Base-by-base conservation (phyloP, 257 asterid genomes). In the Scutellaria barbata region DNA sequence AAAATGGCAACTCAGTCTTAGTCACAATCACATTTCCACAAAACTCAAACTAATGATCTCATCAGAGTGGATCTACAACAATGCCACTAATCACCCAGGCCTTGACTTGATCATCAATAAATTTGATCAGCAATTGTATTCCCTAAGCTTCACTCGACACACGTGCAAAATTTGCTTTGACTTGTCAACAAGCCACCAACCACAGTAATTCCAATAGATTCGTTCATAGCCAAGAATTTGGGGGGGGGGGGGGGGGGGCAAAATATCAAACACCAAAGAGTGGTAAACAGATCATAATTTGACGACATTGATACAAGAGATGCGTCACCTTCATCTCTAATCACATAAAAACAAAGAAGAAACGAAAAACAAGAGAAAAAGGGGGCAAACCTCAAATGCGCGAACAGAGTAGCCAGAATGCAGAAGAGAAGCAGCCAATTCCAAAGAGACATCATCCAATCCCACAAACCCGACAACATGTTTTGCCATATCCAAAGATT, bases 401-500 rank as follows among this genome's bases (percentile, higher is more conserved):
- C 79, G 96, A 69, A 90, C 85, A 6, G 73, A 79, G 69, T 82
- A 81, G 72, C 92, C 98, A 45, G 90, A 84, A 25, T 42, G 81
- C 59, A 89, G 74, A 63, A 93, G 95, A 45, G 92, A 84, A 80
- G 89, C 80, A 63, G 96, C 96, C 65, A 90, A 66, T 72, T 87
- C 82, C 89, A 89, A 81, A 57, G 95, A 87, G 74, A 90, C 74
- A 20, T 81, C 90, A 72, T 93, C 92, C 88, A 90, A 77, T 3
- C 97, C 98, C 72, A 86, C 84, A 73, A 90, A 93, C 3, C 97
- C 96, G 71, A 93, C 92, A 16, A 62, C 75, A 17, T 73, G 63
- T 69, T 72, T 56, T 10, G 71, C 92, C 98, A 93, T 93, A 30
- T 30, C 35, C 35, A 30, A 30, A 30, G 35, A 30, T 3, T 30